Conservation (phyloP, 768 basidiomycete species). For the Pleurotus cornucopiae region DNA sequence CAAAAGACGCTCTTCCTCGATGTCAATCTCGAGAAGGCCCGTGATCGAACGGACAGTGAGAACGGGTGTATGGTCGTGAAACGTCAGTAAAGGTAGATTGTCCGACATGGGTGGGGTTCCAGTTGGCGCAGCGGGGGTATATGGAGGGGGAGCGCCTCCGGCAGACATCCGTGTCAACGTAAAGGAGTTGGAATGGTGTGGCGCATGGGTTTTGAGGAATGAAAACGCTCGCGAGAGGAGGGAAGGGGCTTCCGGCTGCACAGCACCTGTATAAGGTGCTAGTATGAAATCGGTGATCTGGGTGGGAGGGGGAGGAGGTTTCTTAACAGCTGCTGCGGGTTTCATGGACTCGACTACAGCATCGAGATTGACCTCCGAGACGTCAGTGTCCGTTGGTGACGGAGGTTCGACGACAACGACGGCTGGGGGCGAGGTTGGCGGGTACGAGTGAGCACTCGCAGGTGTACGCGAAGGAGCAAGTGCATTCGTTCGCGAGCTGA, state of each 20-base stretch:
- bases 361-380: constrained; percentile 22
- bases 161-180: constrained; percentile 32
- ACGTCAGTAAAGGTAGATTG: constrained; percentile 48
- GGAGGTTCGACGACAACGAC: constrained; percentile 26
- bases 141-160: constrained; percentile 33
- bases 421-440: constrained; percentile 45
- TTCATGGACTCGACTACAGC: constrained; percentile 2
- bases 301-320: constrained; percentile 21
- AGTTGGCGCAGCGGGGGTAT: constrained; percentile 19
- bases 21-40: constrained; percentile 63
- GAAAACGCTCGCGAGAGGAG: constrained; percentile 50
- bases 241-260: constrained; percentile 30
- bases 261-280: constrained; percentile 37
- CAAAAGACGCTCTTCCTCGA: constrained; percentile 46
- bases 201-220: constrained; percentile 42
- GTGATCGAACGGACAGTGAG: constrained; percentile 53
- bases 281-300: constrained; percentile 53
- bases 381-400: constrained; percentile 24
- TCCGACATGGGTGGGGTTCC: constrained; percentile 10
- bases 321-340: not conserved
- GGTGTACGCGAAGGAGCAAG: constrained; percentile 15
- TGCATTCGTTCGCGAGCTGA: constrained; percentile 46
- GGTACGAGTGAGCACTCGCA: constrained; percentile 52
- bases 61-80: constrained; percentile 70
- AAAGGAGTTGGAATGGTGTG: constrained; percentile 61